phyloP scores from a whole-genome alignment of 495 filamentous ascomycete species.

The Penicillium chermesinum region DNA sequence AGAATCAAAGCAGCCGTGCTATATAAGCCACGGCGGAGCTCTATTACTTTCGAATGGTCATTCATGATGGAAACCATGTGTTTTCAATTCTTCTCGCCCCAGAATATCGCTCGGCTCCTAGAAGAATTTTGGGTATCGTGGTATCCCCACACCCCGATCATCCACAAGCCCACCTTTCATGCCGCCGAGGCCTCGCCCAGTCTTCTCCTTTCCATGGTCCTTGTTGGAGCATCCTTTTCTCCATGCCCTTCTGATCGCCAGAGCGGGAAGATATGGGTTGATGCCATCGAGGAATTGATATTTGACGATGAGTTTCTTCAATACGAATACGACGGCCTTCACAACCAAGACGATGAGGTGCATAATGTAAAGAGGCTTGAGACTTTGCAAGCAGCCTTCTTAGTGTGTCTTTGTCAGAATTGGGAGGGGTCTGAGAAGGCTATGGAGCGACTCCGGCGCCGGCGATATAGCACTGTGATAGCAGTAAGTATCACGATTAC shows the following conservation, averaged over 20 bases:
- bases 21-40: neutral
- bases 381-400: slow-evolving; percentile 18
- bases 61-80: neutral
- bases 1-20: neutral
- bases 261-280: neutral
- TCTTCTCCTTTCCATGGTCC: neutral
- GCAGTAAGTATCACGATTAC: slow-evolving; percentile 10
- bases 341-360: neutral
- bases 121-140: neutral
- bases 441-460: slow-evolving; percentile 18
- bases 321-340: neutral
- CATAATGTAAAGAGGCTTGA: neutral
- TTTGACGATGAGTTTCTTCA: neutral
- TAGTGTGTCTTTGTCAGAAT: slow-evolving; percentile 25
- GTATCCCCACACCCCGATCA: neutral
- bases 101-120: neutral
- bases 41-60: neutral
- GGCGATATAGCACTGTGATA: slow-evolving; percentile 18
- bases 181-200: neutral
- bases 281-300: neutral
- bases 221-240: neutral
- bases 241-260: neutral
- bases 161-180: neutral
- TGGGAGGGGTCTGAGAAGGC: slow-evolving; percentile 23
- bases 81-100: neutral